Conservation (phyloP, 2,329 filamentous ascomycete species). For the Calonectria crousiana region DNA sequence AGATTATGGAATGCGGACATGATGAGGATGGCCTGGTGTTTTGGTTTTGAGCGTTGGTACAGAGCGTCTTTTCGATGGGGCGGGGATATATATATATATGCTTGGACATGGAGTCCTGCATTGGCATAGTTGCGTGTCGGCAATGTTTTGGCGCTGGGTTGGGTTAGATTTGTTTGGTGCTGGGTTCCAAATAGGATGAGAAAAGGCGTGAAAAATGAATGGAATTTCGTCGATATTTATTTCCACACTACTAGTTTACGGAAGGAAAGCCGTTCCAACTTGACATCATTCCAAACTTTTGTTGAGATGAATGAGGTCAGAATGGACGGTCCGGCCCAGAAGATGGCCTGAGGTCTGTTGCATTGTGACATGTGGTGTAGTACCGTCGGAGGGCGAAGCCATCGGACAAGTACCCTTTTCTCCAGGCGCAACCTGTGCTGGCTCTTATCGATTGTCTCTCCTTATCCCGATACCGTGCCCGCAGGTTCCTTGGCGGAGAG, state of each 20-base stretch:
- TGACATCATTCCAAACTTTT: background rate
- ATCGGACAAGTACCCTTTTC: constrained; percentile 19
- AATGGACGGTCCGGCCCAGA: background rate
- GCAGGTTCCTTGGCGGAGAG: background rate
- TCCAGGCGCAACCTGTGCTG: background rate
- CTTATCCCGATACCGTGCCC: background rate
- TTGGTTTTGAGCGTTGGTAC: background rate
- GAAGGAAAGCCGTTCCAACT: constrained; percentile 29
- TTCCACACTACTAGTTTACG: constrained; percentile 2
- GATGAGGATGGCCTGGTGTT: background rate
- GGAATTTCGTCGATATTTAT: constrained; percentile 11
- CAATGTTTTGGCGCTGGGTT: background rate
- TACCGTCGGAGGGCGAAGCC: background rate
- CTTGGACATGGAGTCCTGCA: background rate
- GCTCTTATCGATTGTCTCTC: constrained; percentile 1
- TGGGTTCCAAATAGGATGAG: constrained; percentile 9
- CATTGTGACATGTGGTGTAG: background rate
- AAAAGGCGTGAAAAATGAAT: constrained; percentile 15
- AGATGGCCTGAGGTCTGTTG: constrained; percentile 1
- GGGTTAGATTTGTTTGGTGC: background rate
- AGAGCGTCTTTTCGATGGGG: background rate
- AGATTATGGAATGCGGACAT: constrained; percentile 38
- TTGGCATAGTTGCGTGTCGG: background rate
- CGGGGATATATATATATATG: background rate
- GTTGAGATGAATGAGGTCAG: constrained; percentile 6